These are phyloP conservation scores for Penicillium psychrosexuale DNA, from an alignment of 2,329 filamentous ascomycete genomes.

Conservation along the genomic window DNA sequence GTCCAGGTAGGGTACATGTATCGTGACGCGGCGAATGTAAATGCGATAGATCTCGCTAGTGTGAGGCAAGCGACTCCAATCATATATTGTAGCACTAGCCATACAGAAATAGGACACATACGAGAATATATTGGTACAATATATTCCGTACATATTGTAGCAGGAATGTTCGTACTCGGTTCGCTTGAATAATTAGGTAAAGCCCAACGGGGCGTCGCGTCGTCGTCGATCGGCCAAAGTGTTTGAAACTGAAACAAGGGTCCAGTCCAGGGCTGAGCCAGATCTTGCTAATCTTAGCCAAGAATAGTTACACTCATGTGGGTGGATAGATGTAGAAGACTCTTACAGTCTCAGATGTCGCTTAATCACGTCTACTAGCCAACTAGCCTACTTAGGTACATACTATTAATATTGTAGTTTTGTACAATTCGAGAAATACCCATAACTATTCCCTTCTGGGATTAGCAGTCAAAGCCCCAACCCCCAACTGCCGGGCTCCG, in stretches of 20 bases:
- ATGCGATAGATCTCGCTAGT: slow-evolving; percentile 17
- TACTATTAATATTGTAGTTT: neutral
- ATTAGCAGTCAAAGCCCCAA: slow-evolving; percentile 10
- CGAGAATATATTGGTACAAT: too few species aligned
- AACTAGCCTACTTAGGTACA: neutral
- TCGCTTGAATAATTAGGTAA: slow-evolving; percentile 7
- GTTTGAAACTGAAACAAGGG: slow-evolving; percentile 17
- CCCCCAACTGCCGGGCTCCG: slow-evolving; percentile 21
- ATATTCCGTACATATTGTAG: neutral
- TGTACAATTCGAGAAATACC: neutral
- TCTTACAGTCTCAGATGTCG: neutral
- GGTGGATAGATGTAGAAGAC: neutral
- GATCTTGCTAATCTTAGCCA: slow-evolving; percentile 13
- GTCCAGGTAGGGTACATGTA: too few species aligned
- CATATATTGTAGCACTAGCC: neutral
- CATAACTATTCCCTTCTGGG: slow-evolving; percentile 10
- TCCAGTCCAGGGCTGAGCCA: slow-evolving; percentile 19
- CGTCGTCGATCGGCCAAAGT: slow-evolving; percentile 9
- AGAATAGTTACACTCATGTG: neutral
- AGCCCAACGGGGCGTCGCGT: slow-evolving; percentile 8
- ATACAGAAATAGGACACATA: too few species aligned
- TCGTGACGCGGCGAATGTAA: slow-evolving; percentile 18
- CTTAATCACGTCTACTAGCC: neutral
- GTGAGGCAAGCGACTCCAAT: slow-evolving; percentile 3
- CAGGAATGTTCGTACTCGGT: neutral